Conservation (phyloP, 192 early-diverging fungal genomes). For the Entomortierella parvispora region DNA sequence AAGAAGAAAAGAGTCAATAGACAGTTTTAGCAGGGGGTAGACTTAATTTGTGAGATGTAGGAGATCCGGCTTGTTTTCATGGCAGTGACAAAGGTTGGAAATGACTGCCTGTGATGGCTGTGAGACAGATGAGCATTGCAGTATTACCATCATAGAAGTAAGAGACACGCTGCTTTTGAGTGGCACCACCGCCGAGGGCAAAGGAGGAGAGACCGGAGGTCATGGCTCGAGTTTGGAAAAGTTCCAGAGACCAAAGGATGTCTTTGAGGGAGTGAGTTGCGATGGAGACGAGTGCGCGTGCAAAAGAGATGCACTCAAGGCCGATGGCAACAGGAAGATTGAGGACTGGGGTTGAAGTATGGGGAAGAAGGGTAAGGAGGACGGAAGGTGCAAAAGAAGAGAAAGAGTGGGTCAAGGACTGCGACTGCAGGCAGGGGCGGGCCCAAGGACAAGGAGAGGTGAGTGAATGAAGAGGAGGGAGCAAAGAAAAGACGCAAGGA, state of each 20-base stretch:
- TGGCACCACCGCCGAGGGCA: constrained; percentile 47
- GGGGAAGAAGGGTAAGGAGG: neutral
- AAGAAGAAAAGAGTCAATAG: neutral
- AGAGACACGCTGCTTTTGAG: constrained; percentile 66
- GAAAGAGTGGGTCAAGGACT: too few relatives aligned
- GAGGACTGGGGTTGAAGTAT: too few relatives aligned
- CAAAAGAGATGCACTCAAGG: too few relatives aligned
- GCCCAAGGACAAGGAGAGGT: neutral
- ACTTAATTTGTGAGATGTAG: too few relatives aligned
- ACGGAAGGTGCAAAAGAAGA: neutral
- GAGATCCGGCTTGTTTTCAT: too few relatives aligned
- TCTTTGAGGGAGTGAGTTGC: neutral
- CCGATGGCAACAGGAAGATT: too few relatives aligned
- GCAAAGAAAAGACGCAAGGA: neutral
- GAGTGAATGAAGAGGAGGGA: neutral
- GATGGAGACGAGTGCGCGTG: neutral
- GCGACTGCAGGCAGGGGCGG: neutral
- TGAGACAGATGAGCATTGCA: too few relatives aligned
- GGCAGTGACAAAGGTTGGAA: too few relatives aligned
- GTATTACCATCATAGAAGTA: constrained; percentile 72
- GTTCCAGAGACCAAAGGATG: neutral
- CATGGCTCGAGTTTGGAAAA: constrained; percentile 13
- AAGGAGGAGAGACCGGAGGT: constrained; percentile 47
- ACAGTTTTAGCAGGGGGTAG: neutral
- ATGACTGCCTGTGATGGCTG: too few relatives aligned